phyloP scores from a whole-genome alignment of 2,329 filamentous ascomycete species.

The Hortaea werneckii region DNA sequence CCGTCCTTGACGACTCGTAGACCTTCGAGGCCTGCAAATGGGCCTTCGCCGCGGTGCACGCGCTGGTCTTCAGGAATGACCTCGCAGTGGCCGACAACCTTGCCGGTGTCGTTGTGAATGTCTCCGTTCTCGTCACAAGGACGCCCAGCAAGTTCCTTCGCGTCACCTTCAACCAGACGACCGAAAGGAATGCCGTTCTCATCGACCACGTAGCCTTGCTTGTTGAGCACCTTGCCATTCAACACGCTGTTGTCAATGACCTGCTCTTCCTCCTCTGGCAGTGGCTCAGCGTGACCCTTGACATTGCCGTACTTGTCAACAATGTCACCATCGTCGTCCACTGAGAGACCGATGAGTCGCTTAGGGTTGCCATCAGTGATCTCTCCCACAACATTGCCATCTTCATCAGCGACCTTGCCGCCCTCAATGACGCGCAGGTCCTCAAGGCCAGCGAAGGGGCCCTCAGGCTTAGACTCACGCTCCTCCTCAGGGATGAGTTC shows the following conservation, averaged over 20 bases:
- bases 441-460: constrained; percentile 40
- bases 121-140: constrained; percentile 64
- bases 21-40: constrained; percentile 40
- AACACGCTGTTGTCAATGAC: constrained; percentile 47
- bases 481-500: constrained; percentile 60
- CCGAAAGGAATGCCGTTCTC: constrained; percentile 45
- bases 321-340: constrained; percentile 54
- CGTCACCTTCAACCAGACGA: constrained; percentile 56
- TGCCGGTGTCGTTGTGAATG: constrained; percentile 62
- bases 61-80: constrained; percentile 57
- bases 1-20: constrained; percentile 39
- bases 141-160: constrained; percentile 53
- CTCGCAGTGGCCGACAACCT: constrained; percentile 58
- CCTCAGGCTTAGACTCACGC: constrained; percentile 41
- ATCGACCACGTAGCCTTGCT: constrained; percentile 41
- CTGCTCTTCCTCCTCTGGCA: constrained; percentile 32
- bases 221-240: constrained; percentile 43
- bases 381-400: constrained; percentile 42
- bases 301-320: constrained; percentile 53
- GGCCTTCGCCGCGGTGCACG: constrained; percentile 40
- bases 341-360: constrained; percentile 48
- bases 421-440: constrained; percentile 39
- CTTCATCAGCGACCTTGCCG: constrained; percentile 40
- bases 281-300: constrained; percentile 49
- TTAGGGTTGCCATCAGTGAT: constrained; percentile 51